Evolutionary conservation across 1,284 basidiomycete species (phyloP).

Genomic region (Lentinus polychrous): DNA sequence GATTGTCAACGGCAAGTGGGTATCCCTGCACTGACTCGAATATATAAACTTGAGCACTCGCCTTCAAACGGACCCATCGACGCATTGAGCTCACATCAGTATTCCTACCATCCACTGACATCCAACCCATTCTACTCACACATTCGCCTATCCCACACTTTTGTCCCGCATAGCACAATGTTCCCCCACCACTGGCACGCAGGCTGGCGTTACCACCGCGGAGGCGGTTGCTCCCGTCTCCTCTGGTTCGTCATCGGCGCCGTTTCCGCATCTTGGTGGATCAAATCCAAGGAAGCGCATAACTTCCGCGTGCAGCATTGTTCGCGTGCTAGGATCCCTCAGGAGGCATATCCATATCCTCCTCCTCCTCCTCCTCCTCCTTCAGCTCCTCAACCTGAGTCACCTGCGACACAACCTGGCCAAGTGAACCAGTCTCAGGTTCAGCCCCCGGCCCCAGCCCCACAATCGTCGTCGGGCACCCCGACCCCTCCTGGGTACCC

Average conservation of each 20-base stretch:
- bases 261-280: constrained; percentile 42
- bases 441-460: neutral
- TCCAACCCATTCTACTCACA: neutral
- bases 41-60: too few relatives aligned
- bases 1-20: too few relatives aligned
- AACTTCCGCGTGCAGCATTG: constrained; percentile 15
- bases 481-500: neutral
- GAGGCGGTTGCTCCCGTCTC: constrained; percentile 43
- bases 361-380: constrained; percentile 1
- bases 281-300: constrained; percentile 18
- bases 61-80: neutral
- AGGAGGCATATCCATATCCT: constrained; percentile 21
- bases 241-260: constrained; percentile 66
- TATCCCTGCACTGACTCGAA: too few relatives aligned
- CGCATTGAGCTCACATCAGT: neutral
- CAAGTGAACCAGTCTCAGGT: neutral
- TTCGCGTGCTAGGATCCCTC: constrained; percentile 26
- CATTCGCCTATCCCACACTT: neutral
- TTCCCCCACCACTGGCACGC: constrained; percentile 27
- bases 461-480: neutral
- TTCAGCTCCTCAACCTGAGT: neutral
- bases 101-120: too few relatives aligned
- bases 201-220: constrained; percentile 19
- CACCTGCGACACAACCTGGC: neutral
- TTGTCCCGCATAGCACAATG: constrained; percentile 19